phyloP scores from a whole-genome alignment of 192 early-diverging fungal genomes.

The Gaertneriomyces semiglobifer region DNA sequence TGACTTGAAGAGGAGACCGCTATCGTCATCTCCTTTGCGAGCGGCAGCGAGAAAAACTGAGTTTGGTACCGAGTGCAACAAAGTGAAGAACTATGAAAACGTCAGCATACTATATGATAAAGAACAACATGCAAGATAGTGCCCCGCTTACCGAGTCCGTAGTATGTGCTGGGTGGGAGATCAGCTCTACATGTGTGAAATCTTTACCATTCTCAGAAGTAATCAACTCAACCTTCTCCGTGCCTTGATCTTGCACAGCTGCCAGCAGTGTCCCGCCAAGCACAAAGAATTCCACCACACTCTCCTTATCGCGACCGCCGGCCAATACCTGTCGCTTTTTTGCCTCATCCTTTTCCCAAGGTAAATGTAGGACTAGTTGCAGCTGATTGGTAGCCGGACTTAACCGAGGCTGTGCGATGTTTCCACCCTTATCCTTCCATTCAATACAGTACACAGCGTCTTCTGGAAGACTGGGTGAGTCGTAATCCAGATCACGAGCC shows the following conservation, averaged over 20 bases:
- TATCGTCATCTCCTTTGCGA: slow-evolving; percentile 50
- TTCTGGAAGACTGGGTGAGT: slow-evolving; percentile 45
- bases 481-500: slow-evolving; percentile 55
- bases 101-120: background rate
- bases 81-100: slow-evolving; percentile 60
- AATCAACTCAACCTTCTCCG: slow-evolving; percentile 55
- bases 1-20: slow-evolving; percentile 85
- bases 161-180: background rate
- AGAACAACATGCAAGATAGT: too few relatives aligned
- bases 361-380: slow-evolving; percentile 53
- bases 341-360: slow-evolving; percentile 39
- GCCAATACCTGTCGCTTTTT: slow-evolving; percentile 18
- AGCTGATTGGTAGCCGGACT: slow-evolving; percentile 34
- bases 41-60: slow-evolving; percentile 46
- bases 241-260: slow-evolving; percentile 51
- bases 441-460: slow-evolving; percentile 73
- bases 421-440: slow-evolving; percentile 60
- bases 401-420: slow-evolving; percentile 55
- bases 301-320: slow-evolving; percentile 53
- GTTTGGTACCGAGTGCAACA: slow-evolving; percentile 74
- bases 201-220: slow-evolving; percentile 73
- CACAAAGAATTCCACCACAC: slow-evolving; percentile 74
- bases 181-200: slow-evolving; percentile 39
- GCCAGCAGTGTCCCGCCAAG: slow-evolving; percentile 78
- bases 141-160: too few relatives aligned